Percentiles rank a stretch among this genome's conserved stretches.
Conservation (phyloP, 139 green algal species). For the Gonium pectorale region DNA sequence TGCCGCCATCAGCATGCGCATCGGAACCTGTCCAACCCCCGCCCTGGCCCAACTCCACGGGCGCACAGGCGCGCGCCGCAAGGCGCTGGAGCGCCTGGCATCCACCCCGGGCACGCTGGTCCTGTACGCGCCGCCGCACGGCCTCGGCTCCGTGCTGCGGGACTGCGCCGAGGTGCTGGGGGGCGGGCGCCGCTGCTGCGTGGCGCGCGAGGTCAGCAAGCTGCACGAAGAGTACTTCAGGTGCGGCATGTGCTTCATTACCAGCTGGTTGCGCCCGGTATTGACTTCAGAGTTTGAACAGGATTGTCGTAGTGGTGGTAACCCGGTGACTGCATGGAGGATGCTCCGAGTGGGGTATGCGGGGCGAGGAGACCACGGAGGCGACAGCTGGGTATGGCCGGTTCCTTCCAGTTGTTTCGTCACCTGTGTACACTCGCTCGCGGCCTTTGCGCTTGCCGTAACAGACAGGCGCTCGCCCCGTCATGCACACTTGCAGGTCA, state of each 20-base stretch:
- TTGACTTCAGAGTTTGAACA: background rate
- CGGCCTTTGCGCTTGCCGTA: background rate
- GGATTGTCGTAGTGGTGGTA: background rate
- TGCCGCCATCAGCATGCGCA: no score
- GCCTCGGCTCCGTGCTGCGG: slow-evolving; percentile 61
- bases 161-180: slow-evolving; percentile 79
- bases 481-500: slow-evolving; percentile 23
- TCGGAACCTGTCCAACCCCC: no score
- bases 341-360: background rate
- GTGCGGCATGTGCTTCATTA: slow-evolving; percentile 46
- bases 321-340: background rate
- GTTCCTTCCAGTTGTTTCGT: background rate
- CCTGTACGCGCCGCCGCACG: slow-evolving; percentile 84
- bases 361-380: background rate
- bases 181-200: slow-evolving; percentile 60
- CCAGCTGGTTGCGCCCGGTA: no score
- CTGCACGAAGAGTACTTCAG: slow-evolving; percentile 88
- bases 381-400: background rate
- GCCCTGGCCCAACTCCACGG: no score
- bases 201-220: slow-evolving; percentile 94
- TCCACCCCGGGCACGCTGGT: slow-evolving; percentile 71
- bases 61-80: slow-evolving; percentile 29
- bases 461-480: background rate
- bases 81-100: slow-evolving; percentile 36
- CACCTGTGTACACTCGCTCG: background rate